Conservation (phyloP, 179 eudicot species). For the Beta macrorhiza region DNA sequence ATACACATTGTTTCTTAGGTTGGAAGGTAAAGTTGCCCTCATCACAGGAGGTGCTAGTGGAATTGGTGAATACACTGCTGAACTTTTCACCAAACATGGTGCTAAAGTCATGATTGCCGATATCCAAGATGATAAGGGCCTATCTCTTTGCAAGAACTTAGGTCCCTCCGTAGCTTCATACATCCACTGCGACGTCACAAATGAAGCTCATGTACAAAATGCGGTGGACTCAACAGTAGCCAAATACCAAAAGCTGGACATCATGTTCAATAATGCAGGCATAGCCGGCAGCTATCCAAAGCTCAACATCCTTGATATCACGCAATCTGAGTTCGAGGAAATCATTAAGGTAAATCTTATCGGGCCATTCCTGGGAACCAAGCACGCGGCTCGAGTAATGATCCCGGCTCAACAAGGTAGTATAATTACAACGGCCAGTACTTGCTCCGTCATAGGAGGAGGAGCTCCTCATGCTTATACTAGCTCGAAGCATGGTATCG, state of each 20-base stretch:
- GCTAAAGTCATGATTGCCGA: slow-evolving; percentile 16
- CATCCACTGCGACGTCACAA: slow-evolving; percentile 2
- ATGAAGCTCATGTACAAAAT: slow-evolving; percentile 3
- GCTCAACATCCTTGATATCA: background rate
- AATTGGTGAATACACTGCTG: background rate
- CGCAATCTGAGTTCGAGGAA: background rate
- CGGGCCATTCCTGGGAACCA: background rate
- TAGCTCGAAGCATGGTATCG: slow-evolving; percentile 4
- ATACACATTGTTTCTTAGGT: background rate
- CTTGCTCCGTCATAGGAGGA: background rate
- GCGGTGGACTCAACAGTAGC: background rate
- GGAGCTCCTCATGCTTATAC: slow-evolving; percentile 6
- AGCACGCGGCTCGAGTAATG: slow-evolving; percentile 10
- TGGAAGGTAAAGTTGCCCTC: slow-evolving; percentile 10
- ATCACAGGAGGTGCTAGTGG: slow-evolving; percentile 11
- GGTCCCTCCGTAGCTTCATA: background rate
- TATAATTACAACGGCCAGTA: slow-evolving; percentile 1
- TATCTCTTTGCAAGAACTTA: background rate
- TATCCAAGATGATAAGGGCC: slow-evolving; percentile 10
- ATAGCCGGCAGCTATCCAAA: background rate
- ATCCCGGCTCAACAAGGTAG: background rate
- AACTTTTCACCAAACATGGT: background rate
- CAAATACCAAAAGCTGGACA: background rate
- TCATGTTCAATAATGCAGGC: slow-evolving; percentile 3
- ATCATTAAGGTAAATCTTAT: background rate